Conservation (phyloP, 306 rosid genomes). For the Benincasa hispida region DNA sequence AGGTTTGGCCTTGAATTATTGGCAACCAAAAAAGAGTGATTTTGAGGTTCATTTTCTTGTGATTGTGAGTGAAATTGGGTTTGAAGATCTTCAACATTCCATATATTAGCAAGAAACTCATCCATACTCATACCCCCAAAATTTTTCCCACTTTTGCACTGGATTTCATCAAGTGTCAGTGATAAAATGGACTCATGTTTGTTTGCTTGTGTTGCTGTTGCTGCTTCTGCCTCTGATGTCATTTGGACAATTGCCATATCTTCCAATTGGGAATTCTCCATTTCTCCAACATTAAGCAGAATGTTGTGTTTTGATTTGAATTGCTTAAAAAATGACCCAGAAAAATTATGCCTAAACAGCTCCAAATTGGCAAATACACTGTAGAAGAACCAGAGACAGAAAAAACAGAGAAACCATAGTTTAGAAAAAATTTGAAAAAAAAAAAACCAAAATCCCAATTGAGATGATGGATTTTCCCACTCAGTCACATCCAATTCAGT, state of each 20-base stretch:
- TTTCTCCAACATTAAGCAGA: background rate
- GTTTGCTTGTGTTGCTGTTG: background rate
- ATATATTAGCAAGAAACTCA: constrained; percentile 54
- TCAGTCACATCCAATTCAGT: background rate
- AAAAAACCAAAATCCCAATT: no score
- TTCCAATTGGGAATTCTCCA: background rate
- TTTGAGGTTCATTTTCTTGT: constrained; percentile 6
- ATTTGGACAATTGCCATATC: background rate
- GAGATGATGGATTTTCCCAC: background rate
- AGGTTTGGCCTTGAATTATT: background rate
- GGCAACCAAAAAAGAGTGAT: constrained; percentile 4
- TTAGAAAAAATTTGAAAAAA: no score
- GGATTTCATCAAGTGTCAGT: constrained; percentile 43
- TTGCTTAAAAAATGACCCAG: background rate
- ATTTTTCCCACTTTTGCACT: constrained; percentile 36
- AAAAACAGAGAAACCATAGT: background rate
- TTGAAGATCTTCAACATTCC: constrained; percentile 38
- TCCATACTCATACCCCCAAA: constrained; percentile 64
- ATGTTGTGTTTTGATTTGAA: background rate
- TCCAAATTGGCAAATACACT: background rate
- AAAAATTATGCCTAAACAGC: background rate
- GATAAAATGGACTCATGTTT: constrained; percentile 29
- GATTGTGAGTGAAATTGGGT: constrained; percentile 11
- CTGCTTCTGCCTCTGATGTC: background rate
- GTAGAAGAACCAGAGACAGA: background rate